These are phyloP conservation scores for Ceriops decandra DNA, from an alignment of 345 rosid genomes.

Conservation along the genomic window DNA sequence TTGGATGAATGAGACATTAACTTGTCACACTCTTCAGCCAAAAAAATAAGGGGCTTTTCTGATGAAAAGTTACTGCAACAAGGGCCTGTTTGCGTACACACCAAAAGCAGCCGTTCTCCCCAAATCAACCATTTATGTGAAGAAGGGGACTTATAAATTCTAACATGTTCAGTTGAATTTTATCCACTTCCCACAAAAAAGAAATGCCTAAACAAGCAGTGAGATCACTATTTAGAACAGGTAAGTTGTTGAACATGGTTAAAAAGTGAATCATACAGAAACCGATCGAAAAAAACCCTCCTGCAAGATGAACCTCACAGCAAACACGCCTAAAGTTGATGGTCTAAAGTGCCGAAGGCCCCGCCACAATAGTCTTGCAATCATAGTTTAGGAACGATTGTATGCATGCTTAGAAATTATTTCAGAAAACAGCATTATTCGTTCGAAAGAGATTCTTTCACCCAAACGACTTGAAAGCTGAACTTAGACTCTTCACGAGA, in stretches of 20 bases:
- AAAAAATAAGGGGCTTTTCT: neutral
- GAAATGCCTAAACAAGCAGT: conserved; percentile 25
- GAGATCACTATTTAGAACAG: conserved; percentile 34
- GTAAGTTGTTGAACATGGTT: conserved; percentile 36
- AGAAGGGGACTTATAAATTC: neutral
- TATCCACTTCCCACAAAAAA: conserved; percentile 22
- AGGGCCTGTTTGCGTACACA: conserved; percentile 27
- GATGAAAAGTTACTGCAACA: conserved; percentile 5
- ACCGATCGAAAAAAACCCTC: conserved; percentile 21
- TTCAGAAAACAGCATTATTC: neutral
- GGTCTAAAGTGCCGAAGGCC: conserved; percentile 34
- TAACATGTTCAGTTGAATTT: conserved; percentile 13
- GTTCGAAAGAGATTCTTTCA: conserved; percentile 25
- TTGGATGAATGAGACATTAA: neutral
- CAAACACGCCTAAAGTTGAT: conserved; percentile 28
- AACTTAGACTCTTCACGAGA: conserved; percentile 56
- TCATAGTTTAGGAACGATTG: neutral
- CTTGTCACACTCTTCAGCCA: neutral
- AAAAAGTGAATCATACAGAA: conserved; percentile 32
- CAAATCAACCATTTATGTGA: conserved; percentile 12
- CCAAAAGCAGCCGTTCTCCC: conserved; percentile 18
- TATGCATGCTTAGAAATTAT: conserved; percentile 2
- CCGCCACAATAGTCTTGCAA: conserved; percentile 9
- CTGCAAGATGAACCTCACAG: conserved; percentile 43
- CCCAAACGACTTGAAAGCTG: conserved; percentile 42